These are phyloP conservation scores for Sarcomyxa edulis DNA, from an alignment of 768 basidiomycete genomes.

Conservation along the genomic window DNA sequence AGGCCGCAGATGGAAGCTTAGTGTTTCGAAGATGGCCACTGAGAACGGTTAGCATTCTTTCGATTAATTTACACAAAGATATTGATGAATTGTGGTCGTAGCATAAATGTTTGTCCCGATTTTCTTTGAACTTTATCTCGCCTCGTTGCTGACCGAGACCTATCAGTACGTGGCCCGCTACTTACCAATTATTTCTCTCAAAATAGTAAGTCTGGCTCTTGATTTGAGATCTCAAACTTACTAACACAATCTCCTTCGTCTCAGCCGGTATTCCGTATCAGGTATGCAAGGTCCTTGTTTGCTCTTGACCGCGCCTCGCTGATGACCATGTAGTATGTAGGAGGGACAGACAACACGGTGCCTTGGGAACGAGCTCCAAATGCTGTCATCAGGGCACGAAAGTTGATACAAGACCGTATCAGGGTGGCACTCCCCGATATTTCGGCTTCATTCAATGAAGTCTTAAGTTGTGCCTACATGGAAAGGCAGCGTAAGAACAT, in stretches of 20 bases:
- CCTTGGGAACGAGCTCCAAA: constrained; percentile 54
- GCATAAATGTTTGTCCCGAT: constrained; percentile 72
- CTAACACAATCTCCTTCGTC: constrained; percentile 2
- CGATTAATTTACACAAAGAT: not conserved
- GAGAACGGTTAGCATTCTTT: constrained; percentile 42
- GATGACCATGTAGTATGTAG: constrained; percentile 81
- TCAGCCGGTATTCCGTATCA: constrained; percentile 79
- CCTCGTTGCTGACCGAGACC: constrained; percentile 1
- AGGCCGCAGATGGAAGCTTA: constrained; percentile 44
- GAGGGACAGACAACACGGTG: constrained; percentile 68
- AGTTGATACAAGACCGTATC: constrained; percentile 54
- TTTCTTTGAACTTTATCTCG: not conserved
- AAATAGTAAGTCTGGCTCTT: constrained; percentile 49
- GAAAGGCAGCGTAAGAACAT: constrained; percentile 77
- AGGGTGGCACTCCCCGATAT: constrained; percentile 35
- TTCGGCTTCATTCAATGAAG: constrained; percentile 60
- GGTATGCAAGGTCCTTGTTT: constrained; percentile 27
- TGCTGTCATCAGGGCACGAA: constrained; percentile 54
- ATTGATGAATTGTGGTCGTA: constrained; percentile 20
- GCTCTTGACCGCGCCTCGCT: not conserved
- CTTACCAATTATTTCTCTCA: constrained; percentile 84
- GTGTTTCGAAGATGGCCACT: constrained; percentile 71
- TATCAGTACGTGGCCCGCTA: constrained; percentile 59
- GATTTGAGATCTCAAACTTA: not conserved
- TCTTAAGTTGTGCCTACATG: constrained; percentile 82